phyloP scores from a whole-genome alignment of 805 yeast genomes.

The Myxozyma geophila region DNA sequence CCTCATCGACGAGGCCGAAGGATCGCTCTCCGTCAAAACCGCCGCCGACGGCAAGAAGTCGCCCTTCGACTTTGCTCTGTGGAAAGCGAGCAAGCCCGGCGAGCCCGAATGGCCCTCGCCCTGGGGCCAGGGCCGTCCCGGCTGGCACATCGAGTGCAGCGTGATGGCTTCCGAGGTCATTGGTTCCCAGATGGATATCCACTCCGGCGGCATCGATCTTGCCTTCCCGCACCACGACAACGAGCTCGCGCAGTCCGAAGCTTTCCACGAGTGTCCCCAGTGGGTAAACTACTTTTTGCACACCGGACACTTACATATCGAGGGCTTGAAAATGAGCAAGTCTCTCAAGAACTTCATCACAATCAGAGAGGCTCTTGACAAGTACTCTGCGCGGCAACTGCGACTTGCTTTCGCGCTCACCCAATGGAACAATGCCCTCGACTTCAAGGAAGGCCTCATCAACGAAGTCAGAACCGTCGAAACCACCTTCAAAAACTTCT shows the following conservation, averaged over 20 bases:
- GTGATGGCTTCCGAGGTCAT: conserved; percentile 94
- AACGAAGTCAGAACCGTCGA: conserved; percentile 79
- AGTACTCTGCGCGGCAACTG: conserved; percentile 76
- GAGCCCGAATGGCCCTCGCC: conserved; percentile 96
- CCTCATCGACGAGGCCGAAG: conserved; percentile 93
- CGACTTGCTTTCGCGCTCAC: conserved; percentile 88
- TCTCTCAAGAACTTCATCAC: conserved; percentile 94
- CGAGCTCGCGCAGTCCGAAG: conserved; percentile 96
- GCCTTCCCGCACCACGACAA: conserved; percentile 99
- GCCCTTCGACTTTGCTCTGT: conserved; percentile 88
- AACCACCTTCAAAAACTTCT: conserved; percentile 75
- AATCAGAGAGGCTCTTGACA: conserved; percentile 81
- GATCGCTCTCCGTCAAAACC: conserved; percentile 60
- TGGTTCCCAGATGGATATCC: conserved; percentile 87
- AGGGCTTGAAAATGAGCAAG: conserved; percentile 98
- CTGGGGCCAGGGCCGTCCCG: conserved; percentile 98
- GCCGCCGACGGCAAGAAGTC: conserved; percentile 65
- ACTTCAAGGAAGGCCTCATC: conserved; percentile 81
- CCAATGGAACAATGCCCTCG: conserved; percentile 91
- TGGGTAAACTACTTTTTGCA: conserved; percentile 98
- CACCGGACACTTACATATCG: conserved; percentile 96
- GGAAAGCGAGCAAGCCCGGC: conserved; percentile 97
- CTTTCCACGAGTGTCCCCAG: conserved; percentile 82
- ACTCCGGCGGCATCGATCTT: conserved; percentile 94
- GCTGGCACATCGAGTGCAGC: conserved; percentile 99